A percentile compares a stretch with the other conserved stretches of the same genome.
These are phyloP conservation scores for Trametopsis cervina DNA, from an alignment of 768 basidiomycete genomes.

Conservation along the genomic window DNA sequence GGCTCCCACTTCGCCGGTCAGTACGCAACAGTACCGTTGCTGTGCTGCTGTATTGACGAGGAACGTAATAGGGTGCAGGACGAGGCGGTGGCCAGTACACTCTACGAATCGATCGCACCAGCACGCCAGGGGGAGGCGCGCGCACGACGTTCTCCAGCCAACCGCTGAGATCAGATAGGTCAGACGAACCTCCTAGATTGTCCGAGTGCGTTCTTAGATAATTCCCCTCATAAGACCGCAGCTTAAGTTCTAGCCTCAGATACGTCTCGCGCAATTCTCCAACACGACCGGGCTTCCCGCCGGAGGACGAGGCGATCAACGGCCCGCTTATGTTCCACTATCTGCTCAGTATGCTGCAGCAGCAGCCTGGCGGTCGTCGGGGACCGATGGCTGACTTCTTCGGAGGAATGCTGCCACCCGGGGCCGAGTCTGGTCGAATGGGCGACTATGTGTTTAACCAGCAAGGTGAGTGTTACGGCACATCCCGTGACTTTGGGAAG, in stretches of 20 bases:
- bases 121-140: slow-evolving; percentile 5
- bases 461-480: slow-evolving; percentile 49
- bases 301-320: slow-evolving; percentile 35
- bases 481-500: too few relatives aligned
- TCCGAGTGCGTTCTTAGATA: slow-evolving; percentile 10
- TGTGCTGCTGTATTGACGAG: too few relatives aligned
- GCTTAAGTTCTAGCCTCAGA: slow-evolving; percentile 28
- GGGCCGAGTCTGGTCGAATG: slow-evolving; percentile 49
- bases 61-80: too few relatives aligned
- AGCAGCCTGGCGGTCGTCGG: slow-evolving; percentile 31
- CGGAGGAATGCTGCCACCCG: slow-evolving; percentile 23
- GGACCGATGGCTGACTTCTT: slow-evolving; percentile 41
- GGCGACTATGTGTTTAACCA: slow-evolving; percentile 93
- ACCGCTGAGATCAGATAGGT: neutral
- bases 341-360: slow-evolving; percentile 51
- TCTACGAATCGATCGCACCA: slow-evolving; percentile 18
- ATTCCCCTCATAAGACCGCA: too few relatives aligned
- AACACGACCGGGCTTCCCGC: neutral
- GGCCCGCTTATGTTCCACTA: slow-evolving; percentile 70
- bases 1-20: neutral
- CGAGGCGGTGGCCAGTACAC: slow-evolving; percentile 8
- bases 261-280: slow-evolving; percentile 24
- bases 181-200: slow-evolving; percentile 8
- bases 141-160: slow-evolving; percentile 9
- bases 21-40: neutral